These are phyloP conservation scores for Gelatoporia subvermispora DNA, from an alignment of 768 basidiomycete genomes.

Conservation along the genomic window DNA sequence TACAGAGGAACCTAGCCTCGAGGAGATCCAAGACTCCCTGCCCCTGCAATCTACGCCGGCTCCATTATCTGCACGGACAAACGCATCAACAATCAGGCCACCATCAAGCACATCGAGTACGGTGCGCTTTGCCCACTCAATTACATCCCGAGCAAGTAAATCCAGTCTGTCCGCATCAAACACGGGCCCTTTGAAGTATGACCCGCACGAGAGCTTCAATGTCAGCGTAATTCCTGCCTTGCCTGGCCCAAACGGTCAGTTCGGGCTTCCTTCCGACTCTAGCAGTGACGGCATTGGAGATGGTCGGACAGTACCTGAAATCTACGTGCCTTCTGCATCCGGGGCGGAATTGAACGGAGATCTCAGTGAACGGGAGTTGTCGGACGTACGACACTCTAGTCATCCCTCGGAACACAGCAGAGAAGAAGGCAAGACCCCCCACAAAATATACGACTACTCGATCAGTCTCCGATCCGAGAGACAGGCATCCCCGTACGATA, in stretches of 20 bases:
- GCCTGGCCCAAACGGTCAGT: slow-evolving; percentile 10
- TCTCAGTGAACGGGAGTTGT: slow-evolving; percentile 18
- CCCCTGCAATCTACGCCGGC: slow-evolving; percentile 70
- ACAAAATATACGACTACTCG: slow-evolving; percentile 29
- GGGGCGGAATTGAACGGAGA: slow-evolving; percentile 15
- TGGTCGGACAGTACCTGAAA: slow-evolving; percentile 20
- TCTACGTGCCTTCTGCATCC: slow-evolving; percentile 14
- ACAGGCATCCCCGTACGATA: slow-evolving; percentile 25
- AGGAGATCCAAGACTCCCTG: slow-evolving; percentile 33
- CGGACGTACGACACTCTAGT: slow-evolving; percentile 24
- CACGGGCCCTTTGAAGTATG: slow-evolving; percentile 4
- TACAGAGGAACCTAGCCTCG: slow-evolving; percentile 30
- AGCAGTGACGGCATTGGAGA: slow-evolving; percentile 22
- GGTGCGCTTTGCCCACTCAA: slow-evolving; percentile 47
- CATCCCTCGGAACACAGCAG: slow-evolving; percentile 22
- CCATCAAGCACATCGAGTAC: slow-evolving; percentile 48
- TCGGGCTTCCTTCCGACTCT: slow-evolving; percentile 16
- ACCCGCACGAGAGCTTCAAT: slow-evolving; percentile 25
- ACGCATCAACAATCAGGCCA: slow-evolving; percentile 45
- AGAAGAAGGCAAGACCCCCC: slow-evolving; percentile 13
- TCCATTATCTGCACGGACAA: slow-evolving; percentile 42
- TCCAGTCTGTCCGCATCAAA: slow-evolving; percentile 29
- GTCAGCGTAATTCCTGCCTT: slow-evolving; percentile 27
- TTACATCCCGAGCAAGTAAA: slow-evolving; percentile 40
- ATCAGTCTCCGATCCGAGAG: slow-evolving; percentile 28